A percentile compares a stretch with the other conserved stretches of the same genome.
Evolutionary conservation across 225 moss, liverwort and hornwort species (phyloP).

Genomic region (Thuidium tamariscinum): DNA sequence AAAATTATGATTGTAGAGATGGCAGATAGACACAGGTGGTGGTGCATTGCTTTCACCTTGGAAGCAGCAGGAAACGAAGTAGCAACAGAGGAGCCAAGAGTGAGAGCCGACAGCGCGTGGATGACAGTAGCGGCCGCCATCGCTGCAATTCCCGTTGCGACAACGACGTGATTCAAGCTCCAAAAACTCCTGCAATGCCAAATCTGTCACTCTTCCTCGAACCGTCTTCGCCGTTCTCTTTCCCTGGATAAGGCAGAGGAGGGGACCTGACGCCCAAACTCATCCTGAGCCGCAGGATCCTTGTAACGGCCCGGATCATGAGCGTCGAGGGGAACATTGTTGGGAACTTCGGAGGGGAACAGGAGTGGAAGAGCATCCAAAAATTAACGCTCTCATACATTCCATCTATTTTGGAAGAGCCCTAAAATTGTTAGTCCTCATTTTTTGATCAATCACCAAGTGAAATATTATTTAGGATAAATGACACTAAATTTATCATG

Average conservation of each 20-base stretch:
- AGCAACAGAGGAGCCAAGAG: not conserved
- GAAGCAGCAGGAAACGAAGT: not conserved
- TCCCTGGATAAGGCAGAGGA: not conserved
- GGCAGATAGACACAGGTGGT: not conserved
- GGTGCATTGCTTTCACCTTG: not conserved
- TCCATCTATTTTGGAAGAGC: not conserved
- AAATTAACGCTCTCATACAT: not conserved
- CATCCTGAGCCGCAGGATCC: not conserved
- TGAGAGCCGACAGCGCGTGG: constrained; percentile 2
- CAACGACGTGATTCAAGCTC: not conserved
- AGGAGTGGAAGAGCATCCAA: not conserved
- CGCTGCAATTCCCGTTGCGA: not conserved
- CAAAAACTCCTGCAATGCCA: not conserved
- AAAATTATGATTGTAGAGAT: not conserved
- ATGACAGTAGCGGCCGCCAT: not conserved
- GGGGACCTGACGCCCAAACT: not conserved
- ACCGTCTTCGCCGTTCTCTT: not conserved
- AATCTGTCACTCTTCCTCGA: not conserved
- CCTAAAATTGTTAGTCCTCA: not conserved
- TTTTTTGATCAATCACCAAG: not conserved
- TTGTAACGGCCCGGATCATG: not conserved
- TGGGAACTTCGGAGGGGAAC: not conserved
- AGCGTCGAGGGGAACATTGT: not conserved
- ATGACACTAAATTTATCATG: not conserved
- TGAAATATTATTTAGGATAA: accelerated